Base-by-base conservation (phyloP, 305 asterid genomes). In the Fraxinus sp. region DNA sequence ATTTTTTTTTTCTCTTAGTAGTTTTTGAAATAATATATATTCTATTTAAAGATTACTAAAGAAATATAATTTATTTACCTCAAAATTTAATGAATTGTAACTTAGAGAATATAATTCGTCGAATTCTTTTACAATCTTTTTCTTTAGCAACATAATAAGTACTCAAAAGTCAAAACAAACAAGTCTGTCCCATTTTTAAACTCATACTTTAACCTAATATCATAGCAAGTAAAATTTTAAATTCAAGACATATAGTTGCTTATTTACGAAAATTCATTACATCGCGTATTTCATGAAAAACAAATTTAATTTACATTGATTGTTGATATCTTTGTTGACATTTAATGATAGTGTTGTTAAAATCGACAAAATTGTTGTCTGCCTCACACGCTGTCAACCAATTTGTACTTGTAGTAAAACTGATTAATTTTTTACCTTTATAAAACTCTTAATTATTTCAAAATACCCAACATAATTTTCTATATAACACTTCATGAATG, bases 401-500 rank as follows among this genome's bases (percentile, higher is more conserved):
- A 37, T 37, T 9, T 8, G 2, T 37, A 37, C 11, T 1, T 7
- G 8, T 37, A 37, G 44, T 37, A 7, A 37, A 37, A 37, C 11
- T 37, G 11, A 4, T 49, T 49, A 14, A 49, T 0, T 49, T 14
- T 16, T 14, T 14, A 46, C 57, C 14, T 14, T 14, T 46, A 49
- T 14, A 49, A 49, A 14, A 3, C 1, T 49, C 7, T 49, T 49
- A 49, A 14, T 49, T 49, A 49, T 14, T 49, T 49, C 20, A 49
- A 14, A 49, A 49, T 44, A 44, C 55, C n/a, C 55, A 44, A 44
- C 55, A 44, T 44, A 44, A 44, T 11, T 44, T 44, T 44, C 16
- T 44, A 44, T 11, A 44, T 44, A 44, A 44, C 59, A 14, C 74
- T 49, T 78, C 26, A 13, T 79, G 46, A 81, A 76, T 76, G 77